Percentiles rank a stretch among this genome's conserved stretches.
Conservation (phyloP, 192 early-diverging fungal genomes). For the Backusella tuberculispora region DNA sequence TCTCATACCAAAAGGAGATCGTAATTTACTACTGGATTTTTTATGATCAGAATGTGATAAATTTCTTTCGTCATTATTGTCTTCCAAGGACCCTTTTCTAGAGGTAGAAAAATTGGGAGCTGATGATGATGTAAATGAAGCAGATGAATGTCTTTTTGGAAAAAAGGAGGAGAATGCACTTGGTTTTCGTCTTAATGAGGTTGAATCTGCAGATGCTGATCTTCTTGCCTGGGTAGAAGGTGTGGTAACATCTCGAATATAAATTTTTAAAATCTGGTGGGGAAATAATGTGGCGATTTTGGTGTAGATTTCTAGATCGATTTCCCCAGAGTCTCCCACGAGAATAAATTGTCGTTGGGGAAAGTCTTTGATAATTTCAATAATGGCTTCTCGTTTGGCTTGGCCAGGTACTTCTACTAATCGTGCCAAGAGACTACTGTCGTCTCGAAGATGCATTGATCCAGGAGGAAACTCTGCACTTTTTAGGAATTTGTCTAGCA, state of each 20-base stretch:
- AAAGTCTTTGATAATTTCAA: conserved; percentile 59
- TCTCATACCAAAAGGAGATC: conserved; percentile 10
- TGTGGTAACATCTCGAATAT: conserved; percentile 76
- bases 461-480: conserved; percentile 75
- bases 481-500: conserved; percentile 66
- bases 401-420: conserved; percentile 48
- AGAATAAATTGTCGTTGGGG: conserved; percentile 79
- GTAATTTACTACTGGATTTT: not conserved
- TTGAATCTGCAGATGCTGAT: not conserved
- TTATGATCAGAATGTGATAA: not conserved
- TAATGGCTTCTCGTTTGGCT: conserved; percentile 59
- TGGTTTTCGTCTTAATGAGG: not conserved
- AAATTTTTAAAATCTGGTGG: conserved; percentile 77
- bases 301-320: conserved; percentile 81
- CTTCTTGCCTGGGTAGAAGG: not conserved
- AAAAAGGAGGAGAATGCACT: conserved; percentile 10
- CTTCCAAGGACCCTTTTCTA: not conserved
- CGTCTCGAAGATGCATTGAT: conserved; percentile 67
- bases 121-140: not conserved
- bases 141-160: not conserved
- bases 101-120: not conserved
- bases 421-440: conserved; percentile 61
- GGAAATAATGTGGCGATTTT: conserved; percentile 65
- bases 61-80: not conserved
- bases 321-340: conserved; percentile 86